A percentile compares a stretch with the other conserved stretches of the same genome.
phyloP scores from a whole-genome alignment of 306 rosid genomes.

The Lathyrus tuberosus region DNA sequence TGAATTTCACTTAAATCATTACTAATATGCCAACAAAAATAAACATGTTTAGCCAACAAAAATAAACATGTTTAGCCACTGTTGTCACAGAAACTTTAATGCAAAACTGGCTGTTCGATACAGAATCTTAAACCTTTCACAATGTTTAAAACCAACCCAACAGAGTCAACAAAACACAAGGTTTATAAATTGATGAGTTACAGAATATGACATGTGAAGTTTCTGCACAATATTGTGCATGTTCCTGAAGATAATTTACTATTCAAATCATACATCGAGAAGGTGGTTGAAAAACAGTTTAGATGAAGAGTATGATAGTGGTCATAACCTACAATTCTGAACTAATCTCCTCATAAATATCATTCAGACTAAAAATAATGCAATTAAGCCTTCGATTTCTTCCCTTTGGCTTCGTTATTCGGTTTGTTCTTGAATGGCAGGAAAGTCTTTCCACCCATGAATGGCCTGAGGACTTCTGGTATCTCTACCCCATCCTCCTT shows the following conservation, averaged over 20 bases:
- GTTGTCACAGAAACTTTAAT: not conserved
- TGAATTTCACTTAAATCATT: conserved; percentile 11
- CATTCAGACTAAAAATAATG: conserved; percentile 44
- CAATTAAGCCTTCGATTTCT: conserved; percentile 91
- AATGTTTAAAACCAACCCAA: conserved; percentile 16
- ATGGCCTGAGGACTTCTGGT: no score
- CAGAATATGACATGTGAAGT: conserved; percentile 30
- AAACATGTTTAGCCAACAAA: not conserved
- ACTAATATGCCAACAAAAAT: not conserved
- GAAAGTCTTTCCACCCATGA: no score
- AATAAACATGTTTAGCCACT: not conserved
- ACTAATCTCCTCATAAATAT: conserved; percentile 40
- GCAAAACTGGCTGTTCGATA: conserved; percentile 12
- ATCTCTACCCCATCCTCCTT: no score
- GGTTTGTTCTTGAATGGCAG: no score
- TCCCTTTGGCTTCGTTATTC: conserved; percentile 41
- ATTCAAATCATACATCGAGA: conserved; percentile 14
- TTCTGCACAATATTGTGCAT: conserved; percentile 24
- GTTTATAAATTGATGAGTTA: conserved; percentile 18
- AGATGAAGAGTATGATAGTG: conserved; percentile 13
- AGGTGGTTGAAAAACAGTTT: conserved; percentile 12
- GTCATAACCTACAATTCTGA: conserved; percentile 40
- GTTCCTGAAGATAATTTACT: conserved; percentile 26
- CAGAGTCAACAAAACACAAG: conserved; percentile 3
- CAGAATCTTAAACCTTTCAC: conserved; percentile 3